These are phyloP conservation scores for Collybia sordida DNA, from an alignment of 768 basidiomycete species.

Conservation along the genomic window DNA sequence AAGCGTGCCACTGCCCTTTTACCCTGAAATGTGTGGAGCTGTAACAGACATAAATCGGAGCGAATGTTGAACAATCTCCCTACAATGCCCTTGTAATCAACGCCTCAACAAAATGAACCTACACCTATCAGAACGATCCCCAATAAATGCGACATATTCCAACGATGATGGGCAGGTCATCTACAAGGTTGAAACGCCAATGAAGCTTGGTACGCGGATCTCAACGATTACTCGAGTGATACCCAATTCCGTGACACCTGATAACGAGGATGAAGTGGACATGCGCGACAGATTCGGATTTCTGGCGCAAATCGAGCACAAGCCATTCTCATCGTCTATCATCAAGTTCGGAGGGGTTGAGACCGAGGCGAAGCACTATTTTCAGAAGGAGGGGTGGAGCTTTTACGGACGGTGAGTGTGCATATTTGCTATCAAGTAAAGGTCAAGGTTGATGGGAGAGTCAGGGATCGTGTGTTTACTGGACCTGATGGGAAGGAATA, in stretches of 20 bases:
- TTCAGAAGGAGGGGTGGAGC: constrained; percentile 6
- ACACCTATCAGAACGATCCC: constrained; percentile 11
- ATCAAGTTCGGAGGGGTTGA: constrained; percentile 9
- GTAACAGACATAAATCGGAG: too few species aligned
- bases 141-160: constrained; percentile 17
- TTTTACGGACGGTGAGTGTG: constrained; percentile 13
- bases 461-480: constrained; percentile 19
- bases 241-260: constrained; percentile 3
- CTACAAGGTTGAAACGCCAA: constrained; percentile 17
- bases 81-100: background rate
- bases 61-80: background rate
- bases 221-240: constrained; percentile 10
- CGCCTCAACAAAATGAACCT: constrained; percentile 13
- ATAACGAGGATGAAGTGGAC: background rate
- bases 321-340: constrained; percentile 1
- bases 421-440: background rate
- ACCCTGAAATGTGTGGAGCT: too few species aligned
- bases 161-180: constrained; percentile 19
- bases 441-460: too few species aligned
- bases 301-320: constrained; percentile 10
- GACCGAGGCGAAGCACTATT: constrained; percentile 7
- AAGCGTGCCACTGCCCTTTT: too few species aligned
- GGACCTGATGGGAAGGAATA: constrained; percentile 20
- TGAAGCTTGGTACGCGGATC: background rate
- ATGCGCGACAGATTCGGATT: constrained; percentile 12